These are phyloP conservation scores for Silene latifolia DNA, from an alignment of 148 eudicot genomes.

Conservation along the genomic window DNA sequence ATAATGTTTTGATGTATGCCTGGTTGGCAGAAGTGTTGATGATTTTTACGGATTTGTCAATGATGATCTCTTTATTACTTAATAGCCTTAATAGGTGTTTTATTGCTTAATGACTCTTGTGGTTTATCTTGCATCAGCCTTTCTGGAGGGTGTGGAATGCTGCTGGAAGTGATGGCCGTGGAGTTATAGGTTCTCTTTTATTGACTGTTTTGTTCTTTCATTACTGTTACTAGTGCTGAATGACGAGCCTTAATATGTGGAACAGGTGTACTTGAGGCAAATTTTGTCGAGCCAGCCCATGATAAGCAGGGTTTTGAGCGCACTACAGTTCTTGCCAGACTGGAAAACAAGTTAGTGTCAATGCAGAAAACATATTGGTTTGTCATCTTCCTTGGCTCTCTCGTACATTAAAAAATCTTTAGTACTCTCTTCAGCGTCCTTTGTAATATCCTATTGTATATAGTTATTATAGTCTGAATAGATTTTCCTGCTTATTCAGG, in stretches of 20 bases:
- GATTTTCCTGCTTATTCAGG: constrained; percentile 39
- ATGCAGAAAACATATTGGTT: constrained; percentile 87
- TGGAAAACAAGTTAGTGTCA: constrained; percentile 53
- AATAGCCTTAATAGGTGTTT: background rate
- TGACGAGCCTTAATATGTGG: constrained; percentile 20
- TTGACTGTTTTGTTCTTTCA: constrained; percentile 3
- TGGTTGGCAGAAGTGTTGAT: background rate
- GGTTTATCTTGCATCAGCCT: constrained; percentile 51
- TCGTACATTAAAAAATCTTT: background rate
- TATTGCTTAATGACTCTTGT: background rate
- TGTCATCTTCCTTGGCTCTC: constrained; percentile 22
- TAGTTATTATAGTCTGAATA: constrained; percentile 5
- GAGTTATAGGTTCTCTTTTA: constrained; percentile 67
- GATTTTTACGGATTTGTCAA: background rate
- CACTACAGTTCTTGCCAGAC: constrained; percentile 76
- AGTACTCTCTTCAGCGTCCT: background rate
- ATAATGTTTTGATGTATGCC: background rate
- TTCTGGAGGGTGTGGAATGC: constrained; percentile 99
- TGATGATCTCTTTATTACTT: background rate
- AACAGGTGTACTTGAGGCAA: constrained; percentile 92
- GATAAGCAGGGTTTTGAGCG: constrained; percentile 99
- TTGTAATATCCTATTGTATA: background rate
- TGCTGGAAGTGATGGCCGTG: constrained; percentile 98
- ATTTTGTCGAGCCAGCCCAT: constrained; percentile 98
- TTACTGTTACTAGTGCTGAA: constrained; percentile 2